Percentiles rank a stretch among this genome's conserved stretches.
These are phyloP conservation scores for Wallemia hederae DNA, from an alignment of 1,284 basidiomycete species.

Conservation along the genomic window DNA sequence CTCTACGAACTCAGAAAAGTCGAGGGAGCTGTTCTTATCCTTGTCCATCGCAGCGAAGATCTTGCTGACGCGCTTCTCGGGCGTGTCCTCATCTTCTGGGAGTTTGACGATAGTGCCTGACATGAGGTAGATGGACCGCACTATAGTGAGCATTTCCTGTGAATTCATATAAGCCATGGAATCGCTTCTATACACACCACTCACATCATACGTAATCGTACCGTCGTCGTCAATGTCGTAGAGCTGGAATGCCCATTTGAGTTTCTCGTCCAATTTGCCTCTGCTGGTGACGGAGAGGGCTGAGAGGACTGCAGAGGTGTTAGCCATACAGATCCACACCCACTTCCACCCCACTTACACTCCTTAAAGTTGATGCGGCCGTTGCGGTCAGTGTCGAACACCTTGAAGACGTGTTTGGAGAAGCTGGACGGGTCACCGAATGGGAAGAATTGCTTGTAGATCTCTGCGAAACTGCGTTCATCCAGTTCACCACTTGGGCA, in stretches of 20 bases:
- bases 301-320: constrained; percentile 14
- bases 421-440: constrained; percentile 95
- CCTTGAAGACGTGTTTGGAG: constrained; percentile 95
- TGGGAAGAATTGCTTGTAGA: constrained; percentile 99
- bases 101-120: constrained; percentile 97
- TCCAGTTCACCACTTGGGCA: constrained; percentile 91
- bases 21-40: constrained; percentile 62
- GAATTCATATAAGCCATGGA: not conserved
- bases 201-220: constrained; percentile 57
- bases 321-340: not conserved
- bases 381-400: constrained; percentile 84
- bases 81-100: constrained; percentile 89
- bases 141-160: constrained; percentile 86
- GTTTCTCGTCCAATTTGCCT: constrained; percentile 85
- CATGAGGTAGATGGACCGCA: constrained; percentile 93
- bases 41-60: constrained; percentile 81
- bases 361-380: constrained; percentile 79
- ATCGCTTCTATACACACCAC: not conserved
- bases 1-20: constrained; percentile 85
- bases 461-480: constrained; percentile 82
- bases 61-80: constrained; percentile 94
- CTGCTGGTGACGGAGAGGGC: constrained; percentile 82
- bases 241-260: constrained; percentile 98
- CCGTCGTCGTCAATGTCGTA: constrained; percentile 98
- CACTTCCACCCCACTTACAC: constrained; percentile 3